Evolutionary conservation across 768 basidiomycete genomes (phyloP), one percentile per base, ranked within the genome.

Genomic region (Chlorophyllum brunneum): DNA sequence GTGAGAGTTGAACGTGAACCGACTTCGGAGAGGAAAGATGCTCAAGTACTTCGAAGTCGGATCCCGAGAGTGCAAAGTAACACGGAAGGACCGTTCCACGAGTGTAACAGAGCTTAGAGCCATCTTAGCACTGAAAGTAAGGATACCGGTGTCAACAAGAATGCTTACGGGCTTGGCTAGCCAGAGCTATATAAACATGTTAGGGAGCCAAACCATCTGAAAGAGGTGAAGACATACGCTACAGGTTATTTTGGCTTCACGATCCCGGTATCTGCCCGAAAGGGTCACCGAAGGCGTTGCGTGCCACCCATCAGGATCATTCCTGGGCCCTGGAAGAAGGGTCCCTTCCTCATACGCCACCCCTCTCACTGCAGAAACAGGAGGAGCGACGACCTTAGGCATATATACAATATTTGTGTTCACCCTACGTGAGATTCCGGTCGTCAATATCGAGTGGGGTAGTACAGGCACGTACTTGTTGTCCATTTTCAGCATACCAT

Each of bases 401-500:
- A 49, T 55, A 41, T 61, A 63, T 22, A 46, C 42, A 18, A 64
- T 48, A 44, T 56, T 59, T 4, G 63, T 60, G 20, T 54, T 57
- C 13, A 65, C 58, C 22, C 66, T 67, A 47, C 13, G 30, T 22
- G 15, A 27, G 33, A 26, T 3, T 29, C n/a, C n/a, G 23, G 41
- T 29, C 30, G 41, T 26, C 16, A 13, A 26, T 31, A 36, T 6
- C 30, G n/a, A 43, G 7, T 23, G 11, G 23, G 4, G 29, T 27
- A 41, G 5, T 26, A 42, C 9, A n/a, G 11, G 18, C 9, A 63
- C 69, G n/a, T 22, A 74, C 73, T 67, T 72, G 47, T 63, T 66
- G 60, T 74, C 70, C 7, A 70, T 57, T 29, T 70, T 66, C 50
- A 76, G 59, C 8, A 65, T 59, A 10, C 73, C 70, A 38, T 73